Percentiles rank a stretch among this genome's conserved stretches.
Conservation (phyloP, 345 rosid genomes). For the Hibiscus tridactylites region DNA sequence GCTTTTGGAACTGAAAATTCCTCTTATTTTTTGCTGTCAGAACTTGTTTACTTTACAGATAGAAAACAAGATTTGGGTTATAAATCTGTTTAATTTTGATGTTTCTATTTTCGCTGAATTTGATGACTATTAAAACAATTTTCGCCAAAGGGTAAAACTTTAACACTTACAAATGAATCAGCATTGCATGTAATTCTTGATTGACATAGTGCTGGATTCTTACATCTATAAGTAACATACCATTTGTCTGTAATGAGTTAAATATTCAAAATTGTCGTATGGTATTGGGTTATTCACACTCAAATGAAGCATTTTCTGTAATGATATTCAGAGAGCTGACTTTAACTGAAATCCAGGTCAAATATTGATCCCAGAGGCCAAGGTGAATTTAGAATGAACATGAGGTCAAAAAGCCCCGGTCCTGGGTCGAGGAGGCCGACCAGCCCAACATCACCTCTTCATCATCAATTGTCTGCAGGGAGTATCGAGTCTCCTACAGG, state of each 20-base stretch:
- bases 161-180: not conserved
- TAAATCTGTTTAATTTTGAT: not conserved
- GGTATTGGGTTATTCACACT: not conserved
- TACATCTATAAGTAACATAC: not conserved
- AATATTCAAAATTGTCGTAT: not conserved
- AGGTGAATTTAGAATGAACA: constrained; percentile 31
- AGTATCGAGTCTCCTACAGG: constrained; percentile 60
- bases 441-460: constrained; percentile 76
- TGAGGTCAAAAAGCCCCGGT: constrained; percentile 42
- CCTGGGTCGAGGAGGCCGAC: constrained; percentile 45
- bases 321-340: not conserved
- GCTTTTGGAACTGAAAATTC: not conserved
- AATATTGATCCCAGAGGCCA: constrained; percentile 37
- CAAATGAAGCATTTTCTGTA: not conserved
- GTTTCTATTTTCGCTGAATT: not conserved
- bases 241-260: not conserved
- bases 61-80: not conserved
- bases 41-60: not conserved
- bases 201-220: not conserved
- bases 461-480: constrained; percentile 36
- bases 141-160: not conserved
- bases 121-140: not conserved
- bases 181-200: not conserved
- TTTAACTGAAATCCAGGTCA: constrained; percentile 14
- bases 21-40: not conserved